Evolutionary conservation across 2,329 filamentous ascomycete genomes (phyloP).

Genomic region (Alternaria burnsii): DNA sequence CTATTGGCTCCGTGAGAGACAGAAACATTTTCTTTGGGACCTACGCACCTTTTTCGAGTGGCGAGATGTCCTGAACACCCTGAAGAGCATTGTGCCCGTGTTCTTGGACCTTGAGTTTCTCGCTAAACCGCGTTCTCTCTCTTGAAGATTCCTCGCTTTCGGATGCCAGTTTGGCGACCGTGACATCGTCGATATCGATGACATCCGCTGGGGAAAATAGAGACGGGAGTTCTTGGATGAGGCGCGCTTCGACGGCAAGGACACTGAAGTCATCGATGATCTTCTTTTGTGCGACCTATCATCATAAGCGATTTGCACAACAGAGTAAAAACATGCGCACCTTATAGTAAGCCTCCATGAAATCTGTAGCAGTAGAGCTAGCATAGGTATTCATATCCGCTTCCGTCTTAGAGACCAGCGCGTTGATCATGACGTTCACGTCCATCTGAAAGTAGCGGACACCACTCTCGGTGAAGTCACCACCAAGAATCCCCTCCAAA

Average conservation of each 20-base stretch:
- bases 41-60: background rate
- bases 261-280: slow-evolving; percentile 53
- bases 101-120: slow-evolving; percentile 31
- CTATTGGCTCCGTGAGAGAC: background rate
- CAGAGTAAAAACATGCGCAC: slow-evolving; percentile 10
- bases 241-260: slow-evolving; percentile 49
- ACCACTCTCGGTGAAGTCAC: slow-evolving; percentile 2
- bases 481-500: slow-evolving; percentile 20
- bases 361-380: slow-evolving; percentile 38
- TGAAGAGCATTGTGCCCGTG: slow-evolving; percentile 21
- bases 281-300: slow-evolving; percentile 53
- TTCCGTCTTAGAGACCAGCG: slow-evolving; percentile 24
- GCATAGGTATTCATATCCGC: slow-evolving; percentile 43
- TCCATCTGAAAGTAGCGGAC: slow-evolving; percentile 7
- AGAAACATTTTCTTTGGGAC: background rate
- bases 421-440: slow-evolving; percentile 20
- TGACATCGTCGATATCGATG: slow-evolving; percentile 24
- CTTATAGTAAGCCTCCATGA: slow-evolving; percentile 45
- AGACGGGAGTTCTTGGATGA: slow-evolving; percentile 39
- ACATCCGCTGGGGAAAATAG: slow-evolving; percentile 41
- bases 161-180: slow-evolving; percentile 19
- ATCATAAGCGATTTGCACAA: background rate
- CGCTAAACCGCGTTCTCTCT: slow-evolving; percentile 18
- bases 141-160: slow-evolving; percentile 26
- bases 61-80: background rate